These are phyloP conservation scores for Phytopythium vexans DNA, from an alignment of 352 stramenopile genomes.

Conservation along the genomic window DNA sequence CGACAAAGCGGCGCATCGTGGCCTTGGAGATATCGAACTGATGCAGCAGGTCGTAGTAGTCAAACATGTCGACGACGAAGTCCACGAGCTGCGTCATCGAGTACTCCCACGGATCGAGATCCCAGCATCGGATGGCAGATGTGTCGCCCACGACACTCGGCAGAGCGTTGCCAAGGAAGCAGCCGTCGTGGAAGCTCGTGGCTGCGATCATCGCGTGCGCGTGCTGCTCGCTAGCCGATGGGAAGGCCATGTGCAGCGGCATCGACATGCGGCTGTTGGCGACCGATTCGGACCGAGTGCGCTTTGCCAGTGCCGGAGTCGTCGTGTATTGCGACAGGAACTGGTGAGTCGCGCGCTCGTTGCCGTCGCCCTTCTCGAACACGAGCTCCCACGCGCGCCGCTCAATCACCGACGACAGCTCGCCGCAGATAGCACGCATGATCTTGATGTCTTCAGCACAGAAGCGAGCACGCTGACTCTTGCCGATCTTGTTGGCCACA, in stretches of 20 bases:
- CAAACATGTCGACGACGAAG: constrained; percentile 69
- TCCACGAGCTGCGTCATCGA: constrained; percentile 63
- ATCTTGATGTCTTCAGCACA: constrained; percentile 65
- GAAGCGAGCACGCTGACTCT: constrained; percentile 35
- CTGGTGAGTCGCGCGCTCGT: constrained; percentile 52
- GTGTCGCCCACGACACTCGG: constrained; percentile 4
- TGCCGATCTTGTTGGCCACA: constrained; percentile 69
- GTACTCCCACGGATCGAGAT: constrained; percentile 61
- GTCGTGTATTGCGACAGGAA: constrained; percentile 79
- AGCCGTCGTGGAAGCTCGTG: constrained; percentile 32
- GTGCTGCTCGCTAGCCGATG: constrained; percentile 23
- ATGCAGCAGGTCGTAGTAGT: constrained; percentile 59
- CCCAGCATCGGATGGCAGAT: constrained; percentile 35
- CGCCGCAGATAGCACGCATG: constrained; percentile 56
- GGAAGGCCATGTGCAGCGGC: background rate
- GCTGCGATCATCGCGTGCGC: constrained; percentile 29
- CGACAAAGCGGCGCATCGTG: constrained; percentile 66
- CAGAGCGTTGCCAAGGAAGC: constrained; percentile 18
- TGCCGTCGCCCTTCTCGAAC: constrained; percentile 52
- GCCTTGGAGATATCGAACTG: constrained; percentile 48
- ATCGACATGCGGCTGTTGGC: constrained; percentile 16
- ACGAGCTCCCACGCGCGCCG: constrained; percentile 68
- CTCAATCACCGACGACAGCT: constrained; percentile 63
- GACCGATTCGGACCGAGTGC: constrained; percentile 15
- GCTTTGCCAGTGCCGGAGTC: constrained; percentile 31